Base-by-base conservation (phyloP, 257 asterid species). In the Galeopsis tetrahit region DNA sequence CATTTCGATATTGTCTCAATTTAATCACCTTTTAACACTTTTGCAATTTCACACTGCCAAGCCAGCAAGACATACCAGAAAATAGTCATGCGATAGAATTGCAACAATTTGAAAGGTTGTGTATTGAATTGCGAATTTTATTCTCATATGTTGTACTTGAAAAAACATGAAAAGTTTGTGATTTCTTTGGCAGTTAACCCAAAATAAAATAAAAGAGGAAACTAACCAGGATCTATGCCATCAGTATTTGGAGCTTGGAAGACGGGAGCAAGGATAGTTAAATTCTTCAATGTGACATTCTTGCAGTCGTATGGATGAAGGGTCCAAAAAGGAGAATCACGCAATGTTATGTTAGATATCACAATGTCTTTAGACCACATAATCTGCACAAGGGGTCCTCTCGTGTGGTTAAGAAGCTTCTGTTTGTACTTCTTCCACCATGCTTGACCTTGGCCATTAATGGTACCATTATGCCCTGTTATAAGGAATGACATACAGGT, bases 301-400 rank as follows among this genome's bases (percentile, higher is more conserved):
- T 82, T 84, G 82, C 96, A 90, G 76, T 90, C 92, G 13, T 86
- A 90, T 5, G 96, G 96, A 79, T 90, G 96, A 46, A 90, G 90
- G 39, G 96, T 90, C 96, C 96, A 90, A 77, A 90, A 90, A 17
- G 96, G 96, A 66, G 96, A 90, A 81, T 88, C 88, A 0, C 86
- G 89, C 46, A 90, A 73, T 15, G 96, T 90, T 69, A 90, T 80
- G 82, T 88, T 85, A 67, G 90, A 81, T 74, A 90, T 84, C 78
- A 84, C 33, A 58, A 90, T 86, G 82, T 90, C 81, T 3, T 79
- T 82, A 32, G 96, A 90, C 90, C 90, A 85, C 96, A 90, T 90
- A 67, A 90, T 83, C 79, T 90, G 95, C 81, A 90, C 88, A 62
- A 90, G 92, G 1, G 96, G 96, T 11, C 96, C 96, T 74, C 96